Percentiles rank a stretch among this genome's conserved stretches.
phyloP scores from a whole-genome alignment of 768 basidiomycete genomes.

The Candolleomyces eurysporus region DNA sequence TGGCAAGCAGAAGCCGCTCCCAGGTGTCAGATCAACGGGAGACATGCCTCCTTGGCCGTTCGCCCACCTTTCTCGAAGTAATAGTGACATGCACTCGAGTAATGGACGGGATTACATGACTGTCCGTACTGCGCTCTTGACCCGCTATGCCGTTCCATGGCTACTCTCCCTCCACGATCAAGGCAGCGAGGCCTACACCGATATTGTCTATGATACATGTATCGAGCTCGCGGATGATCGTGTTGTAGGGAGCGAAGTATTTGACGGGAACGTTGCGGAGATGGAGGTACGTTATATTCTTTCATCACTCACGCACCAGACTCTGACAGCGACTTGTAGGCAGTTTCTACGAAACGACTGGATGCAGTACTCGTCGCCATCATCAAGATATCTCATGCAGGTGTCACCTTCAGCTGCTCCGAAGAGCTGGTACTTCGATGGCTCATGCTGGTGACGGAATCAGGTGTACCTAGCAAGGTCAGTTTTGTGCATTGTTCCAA shows the following conservation, averaged over 20 bases:
- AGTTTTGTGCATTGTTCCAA: slow-evolving; percentile 1
- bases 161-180: slow-evolving; percentile 65
- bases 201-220: slow-evolving; percentile 52
- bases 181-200: slow-evolving; percentile 51
- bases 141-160: slow-evolving; percentile 65
- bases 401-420: slow-evolving; percentile 54
- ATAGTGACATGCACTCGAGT: slow-evolving; percentile 36
- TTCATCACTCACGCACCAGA: background rate
- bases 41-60: slow-evolving; percentile 59
- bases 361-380: slow-evolving; percentile 44
- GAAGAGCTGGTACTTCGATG: slow-evolving; percentile 59
- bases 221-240: slow-evolving; percentile 38
- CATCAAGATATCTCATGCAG: slow-evolving; percentile 33
- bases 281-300: slow-evolving; percentile 10
- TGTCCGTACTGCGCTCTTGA: slow-evolving; percentile 50
- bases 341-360: background rate
- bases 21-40: slow-evolving; percentile 54
- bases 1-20: slow-evolving; percentile 53
- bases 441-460: slow-evolving; percentile 45
- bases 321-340: background rate
- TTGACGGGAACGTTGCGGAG: background rate
- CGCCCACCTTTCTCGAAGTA: slow-evolving; percentile 31
- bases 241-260: background rate
- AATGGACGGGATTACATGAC: slow-evolving; percentile 74
- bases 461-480: slow-evolving; percentile 39